Evolutionary conservation across 1,139 yeast genomes (phyloP), one percentile per base, ranked within the genome.

Genomic region (Geotrichum citri-aurantii): DNA sequence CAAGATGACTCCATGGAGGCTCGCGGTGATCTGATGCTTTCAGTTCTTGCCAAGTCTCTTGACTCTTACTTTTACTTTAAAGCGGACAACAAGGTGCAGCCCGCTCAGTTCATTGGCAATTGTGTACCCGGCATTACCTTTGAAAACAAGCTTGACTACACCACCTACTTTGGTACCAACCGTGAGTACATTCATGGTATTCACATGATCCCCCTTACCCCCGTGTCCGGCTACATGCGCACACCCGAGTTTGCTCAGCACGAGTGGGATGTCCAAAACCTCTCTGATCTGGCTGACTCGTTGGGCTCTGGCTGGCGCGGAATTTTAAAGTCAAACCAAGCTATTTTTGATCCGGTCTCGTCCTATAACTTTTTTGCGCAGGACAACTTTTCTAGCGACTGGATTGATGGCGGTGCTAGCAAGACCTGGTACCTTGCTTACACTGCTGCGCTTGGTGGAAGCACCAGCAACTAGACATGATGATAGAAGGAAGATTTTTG

Each of bases 161-260:
- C 96, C 2, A 92, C 96, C 1, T 89, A 85, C 71, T 89, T 89
- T 68, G 96, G 96, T 2, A 75, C 76, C 65, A 77, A 81, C 56
- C 71, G 77, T 54, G 91, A 91, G 70, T 92, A 85, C 70, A 89
- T 91, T 55, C 97, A 91, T 65, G 96, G 96, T 68, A 90, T 92
- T 62, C 97, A 92, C 71, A 92, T 92, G 85, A 78, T 92, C 60
- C 95, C 98, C 27, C 77, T 87, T 47, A 88, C 96, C 0, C 90
- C 97, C 0, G 82, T 86, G 14, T 84, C 95, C 19, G 82, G 92
- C 0, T 84, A 80, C 64, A 78, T 90, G 47, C 80, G 97, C 69
- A 77, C 78, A 8, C 81, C 88, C 3, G 72, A 77, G 1, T 92
- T 82, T 72, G 95, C 85, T 24, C 67, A 76, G 63, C 83, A 90